Conservation (phyloP, 257 asterid species). For the Solanum ossicruentum region DNA sequence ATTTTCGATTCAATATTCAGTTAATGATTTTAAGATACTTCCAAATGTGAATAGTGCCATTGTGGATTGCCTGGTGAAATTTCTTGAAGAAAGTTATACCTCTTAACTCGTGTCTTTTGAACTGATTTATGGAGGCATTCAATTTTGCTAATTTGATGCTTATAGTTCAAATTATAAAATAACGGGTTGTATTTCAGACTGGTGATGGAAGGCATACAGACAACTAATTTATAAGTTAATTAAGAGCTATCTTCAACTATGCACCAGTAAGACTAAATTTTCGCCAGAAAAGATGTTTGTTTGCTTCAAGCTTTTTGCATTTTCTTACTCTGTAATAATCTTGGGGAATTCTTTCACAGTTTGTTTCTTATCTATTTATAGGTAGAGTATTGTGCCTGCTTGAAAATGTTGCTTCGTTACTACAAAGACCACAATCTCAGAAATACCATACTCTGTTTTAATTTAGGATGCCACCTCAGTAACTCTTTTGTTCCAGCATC, state of each 20-base stretch:
- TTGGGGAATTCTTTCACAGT: not conserved
- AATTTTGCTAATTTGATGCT: not conserved
- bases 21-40: not conserved
- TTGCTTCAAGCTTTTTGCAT: not conserved
- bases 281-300: not conserved
- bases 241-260: not conserved
- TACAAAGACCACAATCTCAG: no score
- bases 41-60: slow-evolving; percentile 32
- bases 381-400: not conserved
- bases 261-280: not conserved
- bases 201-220: not conserved
- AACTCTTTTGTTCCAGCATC: not conserved
- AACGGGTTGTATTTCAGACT: slow-evolving; percentile 54
- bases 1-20: not conserved
- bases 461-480: not conserved
- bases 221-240: slow-evolving; percentile 47
- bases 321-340: not conserved
- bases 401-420: not conserved
- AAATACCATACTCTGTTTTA: not conserved
- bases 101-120: not conserved
- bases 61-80: slow-evolving; percentile 54
- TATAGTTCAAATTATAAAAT: not conserved
- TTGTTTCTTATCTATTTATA: not conserved
- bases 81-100: slow-evolving; percentile 47
- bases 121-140: not conserved